These are phyloP conservation scores for Leccinum subgranulosum DNA, from an alignment of 768 basidiomycete genomes.

Conservation along the genomic window DNA sequence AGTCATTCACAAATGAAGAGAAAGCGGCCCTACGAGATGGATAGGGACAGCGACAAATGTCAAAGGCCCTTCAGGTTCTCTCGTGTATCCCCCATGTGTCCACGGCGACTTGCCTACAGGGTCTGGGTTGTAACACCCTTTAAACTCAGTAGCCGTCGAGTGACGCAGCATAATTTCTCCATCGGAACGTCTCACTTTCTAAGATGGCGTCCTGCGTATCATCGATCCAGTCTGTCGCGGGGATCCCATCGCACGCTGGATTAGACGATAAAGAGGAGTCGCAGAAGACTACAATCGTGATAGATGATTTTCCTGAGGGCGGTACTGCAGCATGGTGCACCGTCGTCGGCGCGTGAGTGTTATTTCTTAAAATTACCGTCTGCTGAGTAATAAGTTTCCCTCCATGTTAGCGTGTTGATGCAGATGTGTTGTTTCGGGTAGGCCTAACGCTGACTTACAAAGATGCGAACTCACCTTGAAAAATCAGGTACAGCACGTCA, in stretches of 20 bases:
- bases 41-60: background rate
- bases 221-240: background rate
- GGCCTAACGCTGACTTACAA: background rate
- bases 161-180: background rate
- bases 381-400: background rate
- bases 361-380: background rate
- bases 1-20: background rate
- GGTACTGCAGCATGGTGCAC: slow-evolving; percentile 25
- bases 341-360: slow-evolving; percentile 22
- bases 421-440: slow-evolving; percentile 35
- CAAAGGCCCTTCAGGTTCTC: background rate
- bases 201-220: slow-evolving; percentile 7
- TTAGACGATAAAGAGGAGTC: slow-evolving; percentile 1
- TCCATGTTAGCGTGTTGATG: slow-evolving; percentile 25
- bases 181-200: background rate
- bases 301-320: slow-evolving; percentile 27
- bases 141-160: background rate
- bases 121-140: background rate
- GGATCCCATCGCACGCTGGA: background rate
- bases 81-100: background rate
- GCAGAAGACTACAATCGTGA: background rate
- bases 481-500: slow-evolving; percentile 30
- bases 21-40: background rate
- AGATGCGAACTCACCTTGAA: background rate
- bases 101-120: background rate